Percentiles rank a stretch among this genome's conserved stretches.
Conservation (phyloP, 2,329 filamentous ascomycete species). For the Phyllosticta paracitricarpa region DNA sequence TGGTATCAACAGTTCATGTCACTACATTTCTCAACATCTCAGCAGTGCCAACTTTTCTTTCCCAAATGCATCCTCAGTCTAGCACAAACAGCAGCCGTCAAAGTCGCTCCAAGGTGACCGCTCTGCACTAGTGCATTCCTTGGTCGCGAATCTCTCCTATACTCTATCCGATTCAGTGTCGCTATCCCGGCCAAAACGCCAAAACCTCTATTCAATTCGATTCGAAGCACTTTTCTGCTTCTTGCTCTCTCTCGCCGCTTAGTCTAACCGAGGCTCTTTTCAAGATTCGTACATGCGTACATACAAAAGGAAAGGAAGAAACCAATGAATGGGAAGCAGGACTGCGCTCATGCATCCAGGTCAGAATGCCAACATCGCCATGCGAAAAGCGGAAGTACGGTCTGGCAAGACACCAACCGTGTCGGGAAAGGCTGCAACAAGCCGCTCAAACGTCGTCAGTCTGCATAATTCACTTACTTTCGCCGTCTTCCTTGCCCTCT, state of each 20-base stretch:
- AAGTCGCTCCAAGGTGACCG: background rate
- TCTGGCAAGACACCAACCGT: background rate
- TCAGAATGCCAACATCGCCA: background rate
- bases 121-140: background rate
- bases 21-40: too few relatives aligned
- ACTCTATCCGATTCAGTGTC: background rate
- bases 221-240: background rate
- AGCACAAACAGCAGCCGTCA: background rate
- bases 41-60: too few relatives aligned
- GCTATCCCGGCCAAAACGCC: background rate
- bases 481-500: constrained; percentile 2
- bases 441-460: background rate
- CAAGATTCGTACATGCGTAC: background rate
- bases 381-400: background rate
- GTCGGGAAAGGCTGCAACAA: background rate
- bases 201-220: background rate
- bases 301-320: background rate
- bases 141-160: background rate
- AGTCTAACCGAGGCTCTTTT: background rate
- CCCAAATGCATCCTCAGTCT: too few relatives aligned
- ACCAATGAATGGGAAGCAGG: too few relatives aligned
- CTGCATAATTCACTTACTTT: background rate
- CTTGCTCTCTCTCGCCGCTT: background rate
- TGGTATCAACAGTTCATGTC: too few relatives aligned
- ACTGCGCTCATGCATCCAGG: background rate